Evolutionary conservation across 192 early-diverging fungal genomes (phyloP).

Genomic region (Ambispora gerdemannii): DNA sequence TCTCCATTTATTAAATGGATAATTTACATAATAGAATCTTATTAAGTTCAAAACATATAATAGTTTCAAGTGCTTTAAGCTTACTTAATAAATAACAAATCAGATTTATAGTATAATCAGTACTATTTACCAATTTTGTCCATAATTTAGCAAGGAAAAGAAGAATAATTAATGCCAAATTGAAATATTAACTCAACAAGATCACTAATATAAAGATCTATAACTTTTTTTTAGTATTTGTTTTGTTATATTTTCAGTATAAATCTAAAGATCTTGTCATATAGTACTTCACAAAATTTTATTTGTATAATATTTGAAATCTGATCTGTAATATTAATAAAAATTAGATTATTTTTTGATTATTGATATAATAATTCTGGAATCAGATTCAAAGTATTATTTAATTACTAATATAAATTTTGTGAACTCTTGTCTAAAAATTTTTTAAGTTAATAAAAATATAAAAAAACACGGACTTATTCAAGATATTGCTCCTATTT

Average conservation of each 20-base stretch:
- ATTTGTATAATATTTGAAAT: too few relatives aligned
- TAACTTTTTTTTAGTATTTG: constrained; percentile 1
- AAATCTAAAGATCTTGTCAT: too few relatives aligned
- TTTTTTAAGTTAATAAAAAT: too few relatives aligned
- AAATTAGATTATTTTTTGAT: too few relatives aligned
- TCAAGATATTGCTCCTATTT: too few relatives aligned
- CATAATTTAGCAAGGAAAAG: background rate
- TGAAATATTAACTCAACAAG: background rate
- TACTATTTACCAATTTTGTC: background rate
- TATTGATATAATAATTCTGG: too few relatives aligned
- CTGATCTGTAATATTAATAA: too few relatives aligned
- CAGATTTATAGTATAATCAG: background rate
- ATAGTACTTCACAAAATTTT: too few relatives aligned
- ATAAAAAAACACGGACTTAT: too few relatives aligned
- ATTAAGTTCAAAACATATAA: background rate
- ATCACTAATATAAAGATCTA: background rate
- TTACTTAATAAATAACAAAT: background rate
- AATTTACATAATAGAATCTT: background rate
- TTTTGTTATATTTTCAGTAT: background rate
- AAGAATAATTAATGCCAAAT: background rate
- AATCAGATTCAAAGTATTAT: too few relatives aligned
- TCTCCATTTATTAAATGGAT: background rate
- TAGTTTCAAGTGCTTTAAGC: background rate
- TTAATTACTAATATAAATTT: too few relatives aligned
- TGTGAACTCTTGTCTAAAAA: too few relatives aligned